Conservation (phyloP, 2,329 filamentous ascomycete species). For the Sclerotiophoma versabilis region DNA sequence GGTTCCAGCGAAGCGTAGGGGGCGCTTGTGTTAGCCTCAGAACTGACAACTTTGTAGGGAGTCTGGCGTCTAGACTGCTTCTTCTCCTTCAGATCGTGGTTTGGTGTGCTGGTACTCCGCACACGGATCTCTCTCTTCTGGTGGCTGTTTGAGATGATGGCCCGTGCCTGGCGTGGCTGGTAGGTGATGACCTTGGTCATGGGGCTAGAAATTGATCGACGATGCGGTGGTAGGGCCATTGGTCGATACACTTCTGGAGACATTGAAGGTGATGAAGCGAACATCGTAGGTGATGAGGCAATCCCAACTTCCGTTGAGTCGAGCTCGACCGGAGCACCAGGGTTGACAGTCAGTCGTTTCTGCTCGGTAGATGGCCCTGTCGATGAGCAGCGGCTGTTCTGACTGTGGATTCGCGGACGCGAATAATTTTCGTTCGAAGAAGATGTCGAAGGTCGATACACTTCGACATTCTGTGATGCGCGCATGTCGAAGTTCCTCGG, state of each 20-base stretch:
- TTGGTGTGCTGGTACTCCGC: constrained; percentile 16
- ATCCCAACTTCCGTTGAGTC: constrained; percentile 24
- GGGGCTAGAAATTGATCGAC: constrained; percentile 27
- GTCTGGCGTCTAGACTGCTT: constrained; percentile 40
- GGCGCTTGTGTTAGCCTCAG: constrained; percentile 8
- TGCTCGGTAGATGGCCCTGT: constrained; percentile 14
- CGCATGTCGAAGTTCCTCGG: constrained; percentile 39
- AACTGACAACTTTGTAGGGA: constrained; percentile 29
- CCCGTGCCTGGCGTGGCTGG: constrained; percentile 16
- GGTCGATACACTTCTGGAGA: constrained; percentile 19
- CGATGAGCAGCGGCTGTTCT: constrained; percentile 19
- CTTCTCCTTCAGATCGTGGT: constrained; percentile 16
- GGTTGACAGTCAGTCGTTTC: constrained; percentile 17
- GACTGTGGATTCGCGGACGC: constrained; percentile 26
- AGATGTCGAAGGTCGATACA: constrained; percentile 24
- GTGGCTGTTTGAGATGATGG: constrained; percentile 12
- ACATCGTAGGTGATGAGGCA: constrained; percentile 10
- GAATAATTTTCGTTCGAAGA: constrained; percentile 32
- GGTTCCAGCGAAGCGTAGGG: constrained; percentile 39
- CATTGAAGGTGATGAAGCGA: constrained; percentile 5
- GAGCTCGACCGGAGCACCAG: constrained; percentile 24
- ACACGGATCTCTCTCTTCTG: constrained; percentile 19
- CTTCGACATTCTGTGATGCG: constrained; percentile 24
- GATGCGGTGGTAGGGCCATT: constrained; percentile 15
- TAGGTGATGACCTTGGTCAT: constrained; percentile 23